Percentiles rank a stretch among this genome's conserved stretches.
These are phyloP conservation scores for Pyrenula massariospora DNA, from an alignment of 495 filamentous ascomycete genomes.

Conservation along the genomic window DNA sequence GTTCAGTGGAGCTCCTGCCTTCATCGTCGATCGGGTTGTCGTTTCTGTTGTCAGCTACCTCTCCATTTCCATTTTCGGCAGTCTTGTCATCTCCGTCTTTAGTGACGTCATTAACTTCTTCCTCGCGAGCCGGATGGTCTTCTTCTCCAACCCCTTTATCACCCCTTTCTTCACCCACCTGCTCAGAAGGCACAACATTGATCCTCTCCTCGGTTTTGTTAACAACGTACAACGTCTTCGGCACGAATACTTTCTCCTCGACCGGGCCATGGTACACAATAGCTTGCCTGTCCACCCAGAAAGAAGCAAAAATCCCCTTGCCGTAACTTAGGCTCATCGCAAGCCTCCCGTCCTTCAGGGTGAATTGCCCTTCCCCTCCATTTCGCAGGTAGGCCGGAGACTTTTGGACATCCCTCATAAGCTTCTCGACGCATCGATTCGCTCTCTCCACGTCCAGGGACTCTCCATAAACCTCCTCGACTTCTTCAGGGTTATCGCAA, in stretches of 20 bases:
- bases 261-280: background rate
- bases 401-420: background rate
- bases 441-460: background rate
- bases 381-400: background rate
- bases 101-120: too few species aligned
- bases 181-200: background rate
- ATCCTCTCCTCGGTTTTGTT: background rate
- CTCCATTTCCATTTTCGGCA: background rate
- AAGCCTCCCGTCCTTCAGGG: background rate
- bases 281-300: background rate
- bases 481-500: background rate
- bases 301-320: background rate
- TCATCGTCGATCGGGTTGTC: background rate
- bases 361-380: background rate
- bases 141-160: background rate
- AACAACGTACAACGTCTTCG: background rate
- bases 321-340: background rate
- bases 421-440: background rate
- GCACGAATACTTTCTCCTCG: background rate
- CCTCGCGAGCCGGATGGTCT: too few species aligned
- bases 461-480: background rate
- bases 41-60: background rate
- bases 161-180: background rate
- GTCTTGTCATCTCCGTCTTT: too few species aligned
- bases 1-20: background rate